Percentiles rank a stretch among this genome's conserved stretches.
phyloP scores from a whole-genome alignment of 768 basidiomycete genomes.

The Lactifluus volemus region DNA sequence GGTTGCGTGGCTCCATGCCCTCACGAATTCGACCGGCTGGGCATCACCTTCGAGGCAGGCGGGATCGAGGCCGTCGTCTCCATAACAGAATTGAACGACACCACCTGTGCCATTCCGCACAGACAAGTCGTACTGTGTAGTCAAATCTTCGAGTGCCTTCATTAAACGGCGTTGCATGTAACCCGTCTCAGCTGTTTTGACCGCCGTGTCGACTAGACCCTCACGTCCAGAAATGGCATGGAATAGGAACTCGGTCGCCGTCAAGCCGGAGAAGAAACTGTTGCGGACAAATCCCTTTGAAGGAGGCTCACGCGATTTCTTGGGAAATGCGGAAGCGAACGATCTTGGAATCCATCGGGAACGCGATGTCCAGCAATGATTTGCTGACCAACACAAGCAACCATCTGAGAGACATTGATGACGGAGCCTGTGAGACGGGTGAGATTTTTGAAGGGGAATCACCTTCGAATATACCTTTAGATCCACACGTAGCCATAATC shows the following conservation, averaged over 20 bases:
- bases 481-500: slow-evolving; percentile 99
- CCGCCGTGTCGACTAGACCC: slow-evolving; percentile 97
- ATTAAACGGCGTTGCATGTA: slow-evolving; percentile 99
- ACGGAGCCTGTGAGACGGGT: slow-evolving; percentile 68
- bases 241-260: slow-evolving; percentile 94
- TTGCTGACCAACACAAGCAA: slow-evolving; percentile 98
- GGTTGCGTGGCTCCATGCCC: slow-evolving; percentile 80
- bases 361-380: slow-evolving; percentile 98
- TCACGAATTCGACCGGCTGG: slow-evolving; percentile 81
- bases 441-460: not conserved
- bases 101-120: slow-evolving; percentile 93
- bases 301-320: slow-evolving; percentile 92
- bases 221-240: slow-evolving; percentile 99
- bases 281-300: slow-evolving; percentile 98
- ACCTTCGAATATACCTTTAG: slow-evolving; percentile 58
- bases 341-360: slow-evolving; percentile 97
- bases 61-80: slow-evolving; percentile 95
- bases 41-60: slow-evolving; percentile 94
- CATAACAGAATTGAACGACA: slow-evolving; percentile 94
- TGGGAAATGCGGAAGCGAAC: slow-evolving; percentile 98
- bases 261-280: slow-evolving; percentile 88
- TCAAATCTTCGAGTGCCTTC: slow-evolving; percentile 97
- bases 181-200: slow-evolving; percentile 99
- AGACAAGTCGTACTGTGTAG: slow-evolving; percentile 91
- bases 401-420: slow-evolving; percentile 99